A percentile compares a stretch with the other conserved stretches of the same genome.
These are phyloP conservation scores for Leishmania turanica DNA, from an alignment of 208 protist species.

Conservation along the genomic window DNA sequence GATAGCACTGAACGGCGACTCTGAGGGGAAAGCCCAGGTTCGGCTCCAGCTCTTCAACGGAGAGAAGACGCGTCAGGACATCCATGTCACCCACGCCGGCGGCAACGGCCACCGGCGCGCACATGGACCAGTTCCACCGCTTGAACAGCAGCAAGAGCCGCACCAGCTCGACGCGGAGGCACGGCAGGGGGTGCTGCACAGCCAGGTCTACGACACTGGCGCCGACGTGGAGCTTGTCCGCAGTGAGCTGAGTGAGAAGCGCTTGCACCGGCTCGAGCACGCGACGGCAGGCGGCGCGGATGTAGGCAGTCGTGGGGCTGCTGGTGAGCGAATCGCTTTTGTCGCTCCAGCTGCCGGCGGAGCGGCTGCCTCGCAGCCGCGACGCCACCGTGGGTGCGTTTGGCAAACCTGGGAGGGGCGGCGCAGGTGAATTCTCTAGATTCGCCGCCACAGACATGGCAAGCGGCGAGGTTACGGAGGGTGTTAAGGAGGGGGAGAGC, in stretches of 20 bases:
- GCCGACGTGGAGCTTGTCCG: conserved; percentile 2
- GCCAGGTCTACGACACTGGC: conserved; percentile 45
- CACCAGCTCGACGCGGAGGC: conserved; percentile 33
- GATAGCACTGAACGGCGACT: conserved; percentile 33
- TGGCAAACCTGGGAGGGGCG: not conserved
- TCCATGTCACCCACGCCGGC: conserved; percentile 38
- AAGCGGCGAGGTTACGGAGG: not conserved
- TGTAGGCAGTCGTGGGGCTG: conserved; percentile 10
- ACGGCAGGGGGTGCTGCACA: conserved; percentile 36
- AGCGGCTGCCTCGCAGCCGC: not conserved
- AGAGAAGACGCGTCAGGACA: conserved; percentile 30
- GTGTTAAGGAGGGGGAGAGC: not conserved
- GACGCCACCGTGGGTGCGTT: not conserved
- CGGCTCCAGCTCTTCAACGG: conserved; percentile 34
- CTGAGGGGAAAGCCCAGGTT: conserved; percentile 52
- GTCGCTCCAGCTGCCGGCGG: conserved; percentile 8
- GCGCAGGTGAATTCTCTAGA: not conserved
- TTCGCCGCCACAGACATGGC: not conserved
- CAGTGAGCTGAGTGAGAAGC: conserved; percentile 3
- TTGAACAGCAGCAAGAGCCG: conserved; percentile 28
- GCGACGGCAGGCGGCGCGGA: conserved; percentile 12
- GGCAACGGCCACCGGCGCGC: conserved; percentile 46
- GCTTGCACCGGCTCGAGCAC: conserved; percentile 18
- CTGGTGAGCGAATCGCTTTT: not conserved
- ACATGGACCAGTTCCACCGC: conserved; percentile 37